Evolutionary conservation across 352 stramenopile species (phyloP).

Genomic region (Halophytophthora batemanensis): DNA sequence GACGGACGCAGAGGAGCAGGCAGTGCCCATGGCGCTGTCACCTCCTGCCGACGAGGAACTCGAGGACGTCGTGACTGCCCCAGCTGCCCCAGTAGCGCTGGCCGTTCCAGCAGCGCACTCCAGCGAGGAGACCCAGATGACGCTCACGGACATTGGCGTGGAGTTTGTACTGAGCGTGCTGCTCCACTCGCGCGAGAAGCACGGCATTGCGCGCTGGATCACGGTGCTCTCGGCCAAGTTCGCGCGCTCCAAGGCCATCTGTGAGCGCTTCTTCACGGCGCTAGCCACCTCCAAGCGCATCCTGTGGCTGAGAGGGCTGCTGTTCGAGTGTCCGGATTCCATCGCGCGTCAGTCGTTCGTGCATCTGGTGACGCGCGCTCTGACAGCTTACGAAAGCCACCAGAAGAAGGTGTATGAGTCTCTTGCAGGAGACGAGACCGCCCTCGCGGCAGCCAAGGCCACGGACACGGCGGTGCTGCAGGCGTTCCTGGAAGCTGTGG

Average conservation of each 20-base stretch:
- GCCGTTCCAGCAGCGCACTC: constrained; percentile 14
- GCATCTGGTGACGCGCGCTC: constrained; percentile 67
- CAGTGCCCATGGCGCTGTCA: constrained; percentile 19
- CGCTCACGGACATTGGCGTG: constrained; percentile 76
- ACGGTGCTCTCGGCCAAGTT: constrained; percentile 76
- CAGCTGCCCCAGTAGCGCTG: constrained; percentile 23
- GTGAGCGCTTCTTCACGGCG: constrained; percentile 61
- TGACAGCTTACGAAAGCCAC: constrained; percentile 67
- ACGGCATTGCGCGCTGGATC: constrained; percentile 83
- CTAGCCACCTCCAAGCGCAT: constrained; percentile 53
- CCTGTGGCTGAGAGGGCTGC: constrained; percentile 57
- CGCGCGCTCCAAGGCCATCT: constrained; percentile 62
- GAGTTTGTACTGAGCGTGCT: constrained; percentile 88
- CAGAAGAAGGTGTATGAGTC: constrained; percentile 33
- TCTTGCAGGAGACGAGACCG: constrained; percentile 13
- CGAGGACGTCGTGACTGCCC: constrained; percentile 8
- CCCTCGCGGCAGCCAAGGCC: constrained; percentile 15
- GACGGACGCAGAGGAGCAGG: too few species aligned
- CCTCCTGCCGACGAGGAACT: constrained; percentile 10
- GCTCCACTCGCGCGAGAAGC: constrained; percentile 85
- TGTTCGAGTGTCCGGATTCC: constrained; percentile 85
- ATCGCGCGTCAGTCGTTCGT: constrained; percentile 87
- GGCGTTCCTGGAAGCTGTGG: constrained; percentile 48
- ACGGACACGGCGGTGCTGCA: constrained; percentile 26
- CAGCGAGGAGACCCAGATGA: constrained; percentile 63